phyloP scores from a whole-genome alignment of 2,329 filamentous ascomycete genomes.

The Nemania bipapillata region DNA sequence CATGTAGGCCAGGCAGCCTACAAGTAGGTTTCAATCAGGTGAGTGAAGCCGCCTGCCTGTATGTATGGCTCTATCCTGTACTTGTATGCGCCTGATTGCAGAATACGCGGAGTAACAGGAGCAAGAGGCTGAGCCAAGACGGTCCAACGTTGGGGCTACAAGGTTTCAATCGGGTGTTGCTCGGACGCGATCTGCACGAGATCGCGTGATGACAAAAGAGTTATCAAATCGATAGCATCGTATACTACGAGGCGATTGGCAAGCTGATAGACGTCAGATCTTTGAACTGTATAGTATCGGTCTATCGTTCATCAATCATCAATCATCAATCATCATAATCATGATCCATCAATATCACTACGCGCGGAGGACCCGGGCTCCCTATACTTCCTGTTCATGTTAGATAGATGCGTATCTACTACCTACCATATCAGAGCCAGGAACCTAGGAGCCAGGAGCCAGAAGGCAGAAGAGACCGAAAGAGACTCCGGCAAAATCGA shows the following conservation, averaged over 20 bases:
- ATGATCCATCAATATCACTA: background rate
- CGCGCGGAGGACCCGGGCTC: background rate
- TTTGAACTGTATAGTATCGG: background rate
- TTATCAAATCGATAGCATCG: slow-evolving; percentile 27
- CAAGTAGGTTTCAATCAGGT: slow-evolving; percentile 15
- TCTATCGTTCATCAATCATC: background rate
- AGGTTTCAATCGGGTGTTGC: slow-evolving; percentile 41
- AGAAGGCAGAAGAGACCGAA: too few relatives aligned
- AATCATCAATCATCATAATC: too few relatives aligned
- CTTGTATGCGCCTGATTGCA: slow-evolving; percentile 30
- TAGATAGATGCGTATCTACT: background rate
- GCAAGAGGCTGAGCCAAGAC: slow-evolving; percentile 29
- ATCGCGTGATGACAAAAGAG: slow-evolving; percentile 44
- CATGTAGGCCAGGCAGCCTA: slow-evolving; percentile 3
- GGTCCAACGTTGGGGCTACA: slow-evolving; percentile 18
- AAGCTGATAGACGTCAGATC: too few relatives aligned
- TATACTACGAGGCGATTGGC: background rate
- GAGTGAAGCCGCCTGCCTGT: slow-evolving; percentile 32
- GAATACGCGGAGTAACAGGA: slow-evolving; percentile 21
- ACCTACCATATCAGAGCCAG: background rate
- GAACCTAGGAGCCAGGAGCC: too few relatives aligned
- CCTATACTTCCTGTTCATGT: too few relatives aligned
- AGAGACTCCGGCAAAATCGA: too few relatives aligned
- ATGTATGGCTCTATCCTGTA: too few relatives aligned
- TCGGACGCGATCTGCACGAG: slow-evolving; percentile 44